Conservation (phyloP, 1,284 basidiomycete species). For the Microbotryomycetes sp. region DNA sequence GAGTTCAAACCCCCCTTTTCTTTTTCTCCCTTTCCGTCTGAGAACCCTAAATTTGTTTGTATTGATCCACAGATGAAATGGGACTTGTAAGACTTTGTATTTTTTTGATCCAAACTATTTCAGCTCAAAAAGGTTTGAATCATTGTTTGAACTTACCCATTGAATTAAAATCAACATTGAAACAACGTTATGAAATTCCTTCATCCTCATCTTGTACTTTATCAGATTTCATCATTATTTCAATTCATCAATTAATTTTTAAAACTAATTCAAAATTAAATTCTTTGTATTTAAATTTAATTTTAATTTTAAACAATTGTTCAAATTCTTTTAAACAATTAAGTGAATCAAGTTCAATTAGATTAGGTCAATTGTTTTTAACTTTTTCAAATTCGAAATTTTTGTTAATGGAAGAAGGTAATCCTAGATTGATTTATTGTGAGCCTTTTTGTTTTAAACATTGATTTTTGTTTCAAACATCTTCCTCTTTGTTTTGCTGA, state of each 20-base stretch:
- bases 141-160: conserved; percentile 52
- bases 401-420: conserved; percentile 83
- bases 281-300: conserved; percentile 64
- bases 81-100: conserved; percentile 81
- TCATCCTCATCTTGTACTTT: conserved; percentile 72
- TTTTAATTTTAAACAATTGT: conserved; percentile 80
- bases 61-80: conserved; percentile 61
- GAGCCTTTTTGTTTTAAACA: conserved; percentile 50
- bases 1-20: conserved; percentile 37
- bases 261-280: conserved; percentile 55
- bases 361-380: conserved; percentile 77
- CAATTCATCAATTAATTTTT: conserved; percentile 74
- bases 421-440: conserved; percentile 85
- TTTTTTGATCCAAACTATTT: conserved; percentile 85
- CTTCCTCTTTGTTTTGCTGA: background rate
- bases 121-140: conserved; percentile 73
- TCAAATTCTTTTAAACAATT: conserved; percentile 79
- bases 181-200: conserved; percentile 52
- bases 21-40: conserved; percentile 24
- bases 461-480: background rate
- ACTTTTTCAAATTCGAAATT: conserved; percentile 85
- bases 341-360: conserved; percentile 65
- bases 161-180: conserved; percentile 6
- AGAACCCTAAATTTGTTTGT: conserved; percentile 27
- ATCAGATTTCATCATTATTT: conserved; percentile 75